Conservation (phyloP, 257 asterid genomes). For the Solanum corneliomulleri region DNA sequence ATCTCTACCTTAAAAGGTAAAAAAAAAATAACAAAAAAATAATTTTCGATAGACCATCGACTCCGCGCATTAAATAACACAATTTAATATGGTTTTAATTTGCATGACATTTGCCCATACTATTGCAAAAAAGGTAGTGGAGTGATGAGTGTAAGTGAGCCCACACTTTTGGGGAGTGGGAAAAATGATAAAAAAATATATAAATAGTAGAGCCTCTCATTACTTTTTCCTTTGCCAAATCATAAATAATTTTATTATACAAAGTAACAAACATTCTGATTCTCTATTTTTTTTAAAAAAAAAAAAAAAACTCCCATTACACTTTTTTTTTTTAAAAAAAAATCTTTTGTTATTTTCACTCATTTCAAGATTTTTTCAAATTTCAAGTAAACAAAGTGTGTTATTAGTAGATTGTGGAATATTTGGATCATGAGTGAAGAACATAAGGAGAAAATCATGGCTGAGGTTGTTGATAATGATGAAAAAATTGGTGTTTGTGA, state of each 20-base stretch:
- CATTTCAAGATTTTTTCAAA: background rate
- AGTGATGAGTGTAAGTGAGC: background rate
- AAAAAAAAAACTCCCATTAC: background rate
- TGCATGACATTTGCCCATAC: background rate
- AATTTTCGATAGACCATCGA: too few relatives aligned
- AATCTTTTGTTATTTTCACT: background rate
- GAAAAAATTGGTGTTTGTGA: background rate
- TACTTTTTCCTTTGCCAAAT: background rate
- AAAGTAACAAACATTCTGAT: background rate
- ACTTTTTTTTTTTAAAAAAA: too few relatives aligned
- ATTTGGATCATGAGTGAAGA: background rate
- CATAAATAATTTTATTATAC: background rate
- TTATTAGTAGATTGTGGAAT: background rate
- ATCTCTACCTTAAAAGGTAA: too few relatives aligned
- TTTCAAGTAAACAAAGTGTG: background rate
- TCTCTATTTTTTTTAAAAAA: background rate
- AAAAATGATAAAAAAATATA: background rate
- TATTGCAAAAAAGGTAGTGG: background rate
- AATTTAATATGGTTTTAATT: background rate
- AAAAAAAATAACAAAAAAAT: too few relatives aligned
- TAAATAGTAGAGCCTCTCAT: background rate
- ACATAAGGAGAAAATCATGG: background rate
- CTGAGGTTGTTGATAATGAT: background rate
- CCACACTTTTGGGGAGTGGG: conserved; percentile 7
- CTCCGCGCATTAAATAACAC: accelerated